Evolutionary conservation across 2,329 filamentous ascomycete species (phyloP).

Genomic region (Talaromyces atroroseus): DNA sequence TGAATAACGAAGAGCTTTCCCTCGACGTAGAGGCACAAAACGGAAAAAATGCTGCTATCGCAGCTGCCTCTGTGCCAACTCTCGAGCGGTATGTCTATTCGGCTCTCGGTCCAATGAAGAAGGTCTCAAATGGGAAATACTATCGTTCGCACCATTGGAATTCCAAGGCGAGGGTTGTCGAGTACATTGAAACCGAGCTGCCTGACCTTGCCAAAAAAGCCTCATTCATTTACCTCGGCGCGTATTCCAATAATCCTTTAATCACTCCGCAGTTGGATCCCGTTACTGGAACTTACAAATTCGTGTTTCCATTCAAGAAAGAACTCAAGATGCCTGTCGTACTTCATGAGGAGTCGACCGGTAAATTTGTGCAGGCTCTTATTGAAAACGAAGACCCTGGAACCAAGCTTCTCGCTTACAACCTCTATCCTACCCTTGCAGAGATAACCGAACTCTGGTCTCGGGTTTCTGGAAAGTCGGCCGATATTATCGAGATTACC

Average conservation of each 20-base stretch:
- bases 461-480: constrained; percentile 33
- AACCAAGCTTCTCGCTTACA: constrained; percentile 8
- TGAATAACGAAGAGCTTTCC: constrained; percentile 19
- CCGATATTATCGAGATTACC: constrained; percentile 24
- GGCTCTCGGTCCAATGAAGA: constrained; percentile 46
- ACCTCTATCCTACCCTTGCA: constrained; percentile 21
- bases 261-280: neutral
- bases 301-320: constrained; percentile 1
- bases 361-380: constrained; percentile 7
- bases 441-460: constrained; percentile 34
- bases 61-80: constrained; percentile 39
- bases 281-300: neutral
- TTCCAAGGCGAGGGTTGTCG: constrained; percentile 44
- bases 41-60: constrained; percentile 53
- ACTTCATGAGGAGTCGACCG: neutral
- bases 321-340: constrained; percentile 7
- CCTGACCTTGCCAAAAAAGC: constrained; percentile 2
- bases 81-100: constrained; percentile 49
- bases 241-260: constrained; percentile 5
- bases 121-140: constrained; percentile 44
- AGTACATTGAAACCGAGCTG: constrained; percentile 8
- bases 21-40: constrained; percentile 48
- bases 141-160: constrained; percentile 46
- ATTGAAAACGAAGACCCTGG: constrained; percentile 8
- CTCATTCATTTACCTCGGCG: constrained; percentile 9